Evolutionary conservation across 2,329 filamentous ascomycete genomes (phyloP), one percentile per base, ranked within the genome.

Genomic region (Bipolaris gigantea): DNA sequence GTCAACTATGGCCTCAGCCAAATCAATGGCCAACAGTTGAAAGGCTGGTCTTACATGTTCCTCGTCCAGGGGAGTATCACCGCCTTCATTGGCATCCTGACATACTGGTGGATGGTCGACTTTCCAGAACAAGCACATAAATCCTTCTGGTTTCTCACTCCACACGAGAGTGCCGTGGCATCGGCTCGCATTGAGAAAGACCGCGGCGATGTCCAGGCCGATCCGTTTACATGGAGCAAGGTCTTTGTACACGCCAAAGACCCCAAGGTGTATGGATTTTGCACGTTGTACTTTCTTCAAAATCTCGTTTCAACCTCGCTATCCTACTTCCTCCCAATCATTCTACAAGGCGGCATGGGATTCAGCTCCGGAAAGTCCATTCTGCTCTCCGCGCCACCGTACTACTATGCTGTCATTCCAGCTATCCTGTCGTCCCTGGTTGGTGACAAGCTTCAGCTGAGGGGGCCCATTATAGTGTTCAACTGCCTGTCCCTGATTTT

Each of bases 81-180:
- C 4, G 70, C 71, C 16, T 71, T 84, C 19, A 73, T 89, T 18
- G 85, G 85, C 3, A 62, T 86, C 27, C 53, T 80, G 11, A 87
- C 85, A 0, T 88, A 85, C 64, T 87, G 85, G 79, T 89, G 86
- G 86, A 88, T 89, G 75, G 78, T 88, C 38, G 85, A 88, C 64
- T 89, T 89, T 57, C 86, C 86, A 0, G 86, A 89, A 61, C 77
- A 84, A 23, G 78, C 83, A 1, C 77, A 83, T 48, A 73, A 73
- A 11, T 85, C 82, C 46, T 81, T 84, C 59, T 76, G 69, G 61
- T 89, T 89, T 64, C 76, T 89, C 19, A 80, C 78, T 2, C 65
- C 77, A 7, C 74, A 79, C 16, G 85, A 89, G 67, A 80, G 81
- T 34, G 70, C 75, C n/a, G 64, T 88, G 3, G 85, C 83, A 1